phyloP scores from a whole-genome alignment of 2,329 filamentous ascomycete genomes.

The Cercospora canescens region DNA sequence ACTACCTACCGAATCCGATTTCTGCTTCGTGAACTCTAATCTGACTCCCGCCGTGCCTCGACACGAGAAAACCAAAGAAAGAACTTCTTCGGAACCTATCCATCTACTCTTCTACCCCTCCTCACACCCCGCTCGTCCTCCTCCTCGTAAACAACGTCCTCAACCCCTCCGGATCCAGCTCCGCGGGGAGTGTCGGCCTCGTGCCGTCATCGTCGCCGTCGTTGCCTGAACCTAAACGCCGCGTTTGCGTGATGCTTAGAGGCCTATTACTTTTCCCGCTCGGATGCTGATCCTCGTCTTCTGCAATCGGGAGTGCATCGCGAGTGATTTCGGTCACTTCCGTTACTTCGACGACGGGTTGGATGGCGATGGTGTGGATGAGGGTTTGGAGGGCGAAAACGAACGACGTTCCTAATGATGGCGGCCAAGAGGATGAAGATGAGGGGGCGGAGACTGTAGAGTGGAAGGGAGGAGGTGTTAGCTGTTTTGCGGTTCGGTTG shows the following conservation, averaged over 20 bases:
- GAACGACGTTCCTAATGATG: not conserved
- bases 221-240: too few relatives aligned
- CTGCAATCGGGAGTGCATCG: not conserved
- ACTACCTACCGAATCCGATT: too few relatives aligned
- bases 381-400: slow-evolving; percentile 5
- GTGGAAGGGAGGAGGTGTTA: not conserved
- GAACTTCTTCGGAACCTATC: too few relatives aligned
- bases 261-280: not conserved
- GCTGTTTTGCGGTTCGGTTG: not conserved
- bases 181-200: not conserved
- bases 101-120: too few relatives aligned
- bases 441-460: not conserved
- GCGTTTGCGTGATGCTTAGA: not conserved
- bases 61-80: too few relatives aligned
- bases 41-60: too few relatives aligned
- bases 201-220: not conserved
- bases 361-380: slow-evolving; percentile 3
- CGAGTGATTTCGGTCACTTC: slow-evolving; percentile 6
- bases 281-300: not conserved
- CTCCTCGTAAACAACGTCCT: too few relatives aligned
- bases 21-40: too few relatives aligned
- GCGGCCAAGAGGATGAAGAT: not conserved
- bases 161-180: not conserved
- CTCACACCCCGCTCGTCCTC: too few relatives aligned
- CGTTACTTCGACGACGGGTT: not conserved